Percentiles rank a stretch among this genome's conserved stretches.
Conservation (phyloP, 1,284 basidiomycete genomes). For the Megacollybia platyphylla region DNA sequence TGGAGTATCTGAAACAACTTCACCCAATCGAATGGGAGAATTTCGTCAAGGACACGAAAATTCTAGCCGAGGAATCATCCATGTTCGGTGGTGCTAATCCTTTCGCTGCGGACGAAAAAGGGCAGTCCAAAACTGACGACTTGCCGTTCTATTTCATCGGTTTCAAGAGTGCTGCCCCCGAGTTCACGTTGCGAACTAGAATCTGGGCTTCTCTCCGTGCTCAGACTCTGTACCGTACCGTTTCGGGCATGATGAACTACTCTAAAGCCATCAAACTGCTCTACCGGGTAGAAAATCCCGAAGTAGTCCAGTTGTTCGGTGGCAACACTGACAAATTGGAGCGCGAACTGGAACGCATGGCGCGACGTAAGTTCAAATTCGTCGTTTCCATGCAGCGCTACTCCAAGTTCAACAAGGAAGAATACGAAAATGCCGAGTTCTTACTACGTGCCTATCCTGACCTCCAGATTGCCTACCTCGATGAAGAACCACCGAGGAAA, state of each 20-base stretch:
- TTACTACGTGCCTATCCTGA: slow-evolving; percentile 97
- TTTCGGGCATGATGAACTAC: slow-evolving; percentile 99
- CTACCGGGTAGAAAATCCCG: slow-evolving; percentile 98
- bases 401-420: slow-evolving; percentile 99
- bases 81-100: slow-evolving; percentile 76
- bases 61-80: slow-evolving; percentile 90
- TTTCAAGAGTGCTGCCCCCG: slow-evolving; percentile 97
- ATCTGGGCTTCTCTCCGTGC: slow-evolving; percentile 98
- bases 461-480: slow-evolving; percentile 95
- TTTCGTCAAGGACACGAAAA: slow-evolving; percentile 99
- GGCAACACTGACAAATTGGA: slow-evolving; percentile 97
- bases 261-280: slow-evolving; percentile 99
- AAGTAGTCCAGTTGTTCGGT: slow-evolving; percentile 93
- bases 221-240: slow-evolving; percentile 96
- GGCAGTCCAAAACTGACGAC: slow-evolving; percentile 79
- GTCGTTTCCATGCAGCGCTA: slow-evolving; percentile 99
- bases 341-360: slow-evolving; percentile 95
- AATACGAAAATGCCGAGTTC: slow-evolving; percentile 98
- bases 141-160: slow-evolving; percentile 98
- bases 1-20: slow-evolving; percentile 97
- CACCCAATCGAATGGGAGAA: slow-evolving; percentile 99
- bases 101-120: slow-evolving; percentile 76
- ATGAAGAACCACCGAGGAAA: slow-evolving; percentile 89
- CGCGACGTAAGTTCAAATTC: slow-evolving; percentile 97
- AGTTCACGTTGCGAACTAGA: slow-evolving; percentile 96